phyloP scores from a whole-genome alignment of 495 filamentous ascomycete species.

The Cercophora sp. region DNA sequence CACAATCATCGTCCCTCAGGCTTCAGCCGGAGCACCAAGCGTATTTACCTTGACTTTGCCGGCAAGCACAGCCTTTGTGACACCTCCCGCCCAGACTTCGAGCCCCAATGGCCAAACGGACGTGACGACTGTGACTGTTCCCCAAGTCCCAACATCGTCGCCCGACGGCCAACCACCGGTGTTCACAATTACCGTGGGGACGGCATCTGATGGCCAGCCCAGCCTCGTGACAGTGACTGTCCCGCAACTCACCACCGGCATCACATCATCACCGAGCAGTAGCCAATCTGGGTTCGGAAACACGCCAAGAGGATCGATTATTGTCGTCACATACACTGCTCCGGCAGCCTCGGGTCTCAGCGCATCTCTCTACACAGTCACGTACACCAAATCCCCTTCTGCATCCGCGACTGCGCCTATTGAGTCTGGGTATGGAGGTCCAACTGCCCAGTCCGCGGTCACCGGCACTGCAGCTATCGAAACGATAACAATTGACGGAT shows the following conservation, averaged over 20 bases:
- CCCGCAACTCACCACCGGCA: too few species aligned
- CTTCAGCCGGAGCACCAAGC: background rate
- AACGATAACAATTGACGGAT: too few species aligned
- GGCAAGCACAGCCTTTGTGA: background rate
- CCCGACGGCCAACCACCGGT: too few species aligned
- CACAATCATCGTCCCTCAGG: background rate
- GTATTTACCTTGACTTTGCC: background rate
- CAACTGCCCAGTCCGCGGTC: background rate
- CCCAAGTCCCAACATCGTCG: too few species aligned
- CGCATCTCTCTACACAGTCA: slow-evolving; percentile 19
- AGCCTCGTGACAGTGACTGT: too few species aligned
- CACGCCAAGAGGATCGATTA: background rate
- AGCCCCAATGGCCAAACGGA: too few species aligned
- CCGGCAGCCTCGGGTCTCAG: slow-evolving; percentile 2
- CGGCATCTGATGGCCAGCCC: too few species aligned
- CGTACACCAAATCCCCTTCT: slow-evolving; percentile 14
- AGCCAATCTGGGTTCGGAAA: background rate
- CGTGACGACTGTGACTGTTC: too few species aligned
- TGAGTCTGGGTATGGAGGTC: background rate
- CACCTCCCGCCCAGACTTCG: background rate
- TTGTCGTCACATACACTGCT: slow-evolving; percentile 22
- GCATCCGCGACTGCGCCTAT: background rate
- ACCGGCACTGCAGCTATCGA: background rate
- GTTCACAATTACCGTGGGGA: too few species aligned
- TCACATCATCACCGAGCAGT: background rate